Base-by-base conservation (phyloP, 106 monocot genomes). In the Allium fistulosum region DNA sequence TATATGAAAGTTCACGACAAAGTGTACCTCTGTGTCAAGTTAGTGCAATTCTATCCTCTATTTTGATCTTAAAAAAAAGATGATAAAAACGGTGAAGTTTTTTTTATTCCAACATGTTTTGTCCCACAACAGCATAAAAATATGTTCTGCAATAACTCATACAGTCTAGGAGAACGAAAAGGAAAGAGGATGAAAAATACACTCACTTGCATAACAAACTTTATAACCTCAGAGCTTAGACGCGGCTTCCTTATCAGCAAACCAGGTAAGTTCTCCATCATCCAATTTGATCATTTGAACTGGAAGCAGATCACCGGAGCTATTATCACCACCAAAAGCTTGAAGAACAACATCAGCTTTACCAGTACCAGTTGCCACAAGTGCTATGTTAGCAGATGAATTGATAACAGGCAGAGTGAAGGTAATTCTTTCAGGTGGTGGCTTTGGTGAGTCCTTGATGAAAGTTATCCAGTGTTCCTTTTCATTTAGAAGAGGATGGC, bases 401-500 rank as follows among this genome's bases (percentile, higher is more conserved):
- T 88, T 79, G 51, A 88, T 88, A n/a, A 88, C 76, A 10, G 88
- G 88, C 14, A 88, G 75, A 14, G 88, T 88, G 57, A 84, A 84
- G 3, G 84, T 88, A 46, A 88, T 88, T 76, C 88, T 79, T 48
- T 74, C 70, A 0, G 84, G 77, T 10, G 88, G 88, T 51, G 88
- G 88, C 61, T 88, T 88, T 53, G 88, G 88, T 2, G 88, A 88
- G 71, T 84, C 74, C 59, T 58, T 74, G n/a, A 82, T 82, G 68
- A 57, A 82, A 61, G 84, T 77, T 51, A 88, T 81, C 88, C 88
- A 88, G 13, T 72, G 68, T 12, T 72, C 8, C 6, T 72, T 70
- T 45, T 84, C 81, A 0, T 67, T 57, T 4, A 84, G 75, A 47
- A 88, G 79, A 48, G 76, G 76, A 11, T 84, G 88, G 58, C 75